Evolutionary conservation across 2,329 filamentous ascomycete genomes (phyloP).

Genomic region (Penicillium sp.): DNA sequence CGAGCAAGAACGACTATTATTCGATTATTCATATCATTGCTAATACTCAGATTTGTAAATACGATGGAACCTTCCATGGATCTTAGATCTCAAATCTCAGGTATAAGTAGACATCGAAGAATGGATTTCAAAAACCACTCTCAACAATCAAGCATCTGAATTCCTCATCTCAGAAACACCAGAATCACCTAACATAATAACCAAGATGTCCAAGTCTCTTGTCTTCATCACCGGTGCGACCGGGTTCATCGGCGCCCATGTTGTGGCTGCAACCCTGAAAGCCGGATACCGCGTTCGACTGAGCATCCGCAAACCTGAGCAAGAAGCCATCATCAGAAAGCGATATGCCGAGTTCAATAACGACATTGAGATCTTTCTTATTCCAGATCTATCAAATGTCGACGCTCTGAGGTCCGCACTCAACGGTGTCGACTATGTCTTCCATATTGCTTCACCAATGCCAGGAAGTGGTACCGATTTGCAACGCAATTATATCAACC

Average conservation of each 20-base stretch:
- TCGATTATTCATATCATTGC: background rate
- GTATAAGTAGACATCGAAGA: background rate
- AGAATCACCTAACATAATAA: background rate
- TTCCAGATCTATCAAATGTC: conserved; percentile 16
- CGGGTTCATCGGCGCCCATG: conserved; percentile 23
- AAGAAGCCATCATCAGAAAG: conserved; percentile 8
- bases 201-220: background rate
- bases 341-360: conserved; percentile 6
- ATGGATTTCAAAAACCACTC: background rate
- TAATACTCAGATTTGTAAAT: background rate
- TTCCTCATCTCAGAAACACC: background rate
- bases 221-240: conserved; percentile 25
- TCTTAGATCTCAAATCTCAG: background rate
- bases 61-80: background rate
- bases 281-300: conserved; percentile 20
- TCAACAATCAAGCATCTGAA: background rate
- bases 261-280: conserved; percentile 9
- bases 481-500: conserved; percentile 11
- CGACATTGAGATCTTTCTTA: conserved; percentile 12
- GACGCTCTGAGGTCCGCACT: conserved; percentile 11
- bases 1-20: background rate
- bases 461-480: background rate
- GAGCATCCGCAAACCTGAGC: conserved; percentile 14
- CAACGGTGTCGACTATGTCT: conserved; percentile 15
- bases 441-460: conserved; percentile 24